phyloP scores from a whole-genome alignment of 1,284 basidiomycete species.

The Flammula alnicola region DNA sequence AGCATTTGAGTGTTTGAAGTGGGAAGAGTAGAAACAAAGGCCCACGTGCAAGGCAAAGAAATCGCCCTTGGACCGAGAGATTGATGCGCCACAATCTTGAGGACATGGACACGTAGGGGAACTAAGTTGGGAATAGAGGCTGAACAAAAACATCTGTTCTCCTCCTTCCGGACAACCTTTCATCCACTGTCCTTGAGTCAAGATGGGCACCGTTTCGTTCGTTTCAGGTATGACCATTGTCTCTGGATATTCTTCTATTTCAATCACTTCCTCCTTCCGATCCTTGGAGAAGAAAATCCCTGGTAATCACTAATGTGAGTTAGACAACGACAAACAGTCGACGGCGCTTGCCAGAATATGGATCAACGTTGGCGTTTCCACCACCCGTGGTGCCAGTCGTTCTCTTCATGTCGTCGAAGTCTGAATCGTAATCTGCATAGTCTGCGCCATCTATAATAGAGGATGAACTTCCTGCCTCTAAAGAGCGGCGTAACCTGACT shows the following conservation, averaged over 20 bases:
- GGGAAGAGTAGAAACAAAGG: conserved; percentile 54
- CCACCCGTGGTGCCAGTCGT: conserved; percentile 31
- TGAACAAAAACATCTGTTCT: conserved; percentile 88
- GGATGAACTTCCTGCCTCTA: conserved; percentile 15
- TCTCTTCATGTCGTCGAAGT: conserved; percentile 56
- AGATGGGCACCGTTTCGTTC: conserved; percentile 59
- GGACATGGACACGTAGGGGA: conserved; percentile 72
- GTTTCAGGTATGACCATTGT: conserved; percentile 48
- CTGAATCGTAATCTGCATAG: conserved; percentile 80
- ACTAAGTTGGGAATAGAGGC: conserved; percentile 76
- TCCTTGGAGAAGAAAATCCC: conserved; percentile 93
- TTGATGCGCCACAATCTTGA: conserved; percentile 65
- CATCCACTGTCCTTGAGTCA: conserved; percentile 95
- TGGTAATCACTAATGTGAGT: conserved; percentile 31
- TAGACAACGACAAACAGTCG: background rate
- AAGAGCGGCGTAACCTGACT: conserved; percentile 20
- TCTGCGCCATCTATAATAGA: conserved; percentile 46
- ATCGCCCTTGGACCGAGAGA: conserved; percentile 68
- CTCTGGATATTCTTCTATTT: conserved; percentile 81
- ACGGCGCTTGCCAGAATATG: conserved; percentile 71
- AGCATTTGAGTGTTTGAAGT: conserved; percentile 46
- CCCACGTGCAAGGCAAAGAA: conserved; percentile 85
- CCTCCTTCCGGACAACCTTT: conserved; percentile 92
- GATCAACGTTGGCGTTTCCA: conserved; percentile 65
- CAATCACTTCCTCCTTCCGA: conserved; percentile 82